These are phyloP conservation scores for Penicillium sp. DNA, from an alignment of 2,329 filamentous ascomycete species.

Conservation along the genomic window DNA sequence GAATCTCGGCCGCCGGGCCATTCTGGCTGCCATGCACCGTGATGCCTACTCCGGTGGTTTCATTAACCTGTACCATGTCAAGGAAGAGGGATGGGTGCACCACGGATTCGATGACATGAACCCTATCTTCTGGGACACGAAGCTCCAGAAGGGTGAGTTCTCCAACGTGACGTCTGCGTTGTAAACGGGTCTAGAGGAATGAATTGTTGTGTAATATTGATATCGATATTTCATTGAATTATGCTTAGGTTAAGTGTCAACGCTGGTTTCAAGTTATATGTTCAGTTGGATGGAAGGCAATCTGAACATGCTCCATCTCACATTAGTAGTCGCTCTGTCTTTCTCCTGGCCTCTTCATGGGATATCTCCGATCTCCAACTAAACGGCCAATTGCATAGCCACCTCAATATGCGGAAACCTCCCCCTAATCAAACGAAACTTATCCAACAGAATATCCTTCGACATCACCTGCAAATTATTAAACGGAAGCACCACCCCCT, in stretches of 20 bases:
- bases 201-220: slow-evolving; percentile 18
- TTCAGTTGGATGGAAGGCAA: not conserved
- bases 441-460: slow-evolving; percentile 43
- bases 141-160: slow-evolving; percentile 98
- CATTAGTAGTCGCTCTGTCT: not conserved
- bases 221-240: slow-evolving; percentile 12
- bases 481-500: slow-evolving; percentile 51
- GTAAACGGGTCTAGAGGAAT: slow-evolving; percentile 19
- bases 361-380: not conserved
- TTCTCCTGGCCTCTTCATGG: not conserved
- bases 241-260: not conserved
- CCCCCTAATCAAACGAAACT: slow-evolving; percentile 34
- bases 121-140: slow-evolving; percentile 99
- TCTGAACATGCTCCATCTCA: not conserved
- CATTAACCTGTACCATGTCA: slow-evolving; percentile 99
- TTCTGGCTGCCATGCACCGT: slow-evolving; percentile 91
- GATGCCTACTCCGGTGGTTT: slow-evolving; percentile 98
- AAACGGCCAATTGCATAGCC: slow-evolving; percentile 21
- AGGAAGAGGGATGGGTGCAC: slow-evolving; percentile 98
- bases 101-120: slow-evolving; percentile 98
- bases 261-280: not conserved
- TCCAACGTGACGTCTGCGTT: slow-evolving; percentile 84
- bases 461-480: slow-evolving; percentile 48
- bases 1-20: slow-evolving; percentile 85
- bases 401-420: slow-evolving; percentile 19